Conservation (phyloP, 164 flowering plant genomes). For the Magnolia sinica region DNA sequence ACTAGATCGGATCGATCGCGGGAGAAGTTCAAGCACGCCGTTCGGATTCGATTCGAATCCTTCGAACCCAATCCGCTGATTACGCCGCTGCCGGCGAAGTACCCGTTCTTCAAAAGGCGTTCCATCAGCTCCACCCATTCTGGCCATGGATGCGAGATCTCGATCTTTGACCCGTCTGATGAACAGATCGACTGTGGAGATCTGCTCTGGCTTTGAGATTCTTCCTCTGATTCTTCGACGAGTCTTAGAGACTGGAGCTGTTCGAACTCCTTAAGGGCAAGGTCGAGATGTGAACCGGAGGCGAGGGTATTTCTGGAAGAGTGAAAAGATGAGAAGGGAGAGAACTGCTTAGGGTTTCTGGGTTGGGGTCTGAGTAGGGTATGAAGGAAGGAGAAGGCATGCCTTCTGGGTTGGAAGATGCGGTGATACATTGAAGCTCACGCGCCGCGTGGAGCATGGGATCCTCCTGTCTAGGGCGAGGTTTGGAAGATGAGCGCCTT, state of each 20-base stretch:
- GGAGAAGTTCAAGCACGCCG: constrained; percentile 73
- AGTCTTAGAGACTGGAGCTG: constrained; percentile 32
- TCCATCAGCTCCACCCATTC: constrained; percentile 81
- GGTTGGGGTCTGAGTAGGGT: constrained; percentile 5
- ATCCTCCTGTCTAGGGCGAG: too few species aligned
- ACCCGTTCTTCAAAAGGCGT: constrained; percentile 41
- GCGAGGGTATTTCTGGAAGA: constrained; percentile 14
- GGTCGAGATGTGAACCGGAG: constrained; percentile 25
- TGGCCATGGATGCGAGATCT: constrained; percentile 61
- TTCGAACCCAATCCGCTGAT: constrained; percentile 32
- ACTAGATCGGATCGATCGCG: constrained; percentile 54
- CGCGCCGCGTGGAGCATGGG: too few species aligned
- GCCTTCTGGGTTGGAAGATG: constrained; percentile 9
- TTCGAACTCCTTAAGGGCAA: constrained; percentile 27
- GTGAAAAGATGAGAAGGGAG: constrained; percentile 25
- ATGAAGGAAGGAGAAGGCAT: constrained; percentile 9
- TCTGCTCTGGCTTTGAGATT: background rate
- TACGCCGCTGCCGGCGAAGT: constrained; percentile 31
- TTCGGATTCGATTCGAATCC: constrained; percentile 57
- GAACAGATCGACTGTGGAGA: background rate
- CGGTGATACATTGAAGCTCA: constrained; percentile 20
- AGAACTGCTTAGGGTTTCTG: constrained; percentile 8
- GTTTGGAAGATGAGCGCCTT: too few species aligned
- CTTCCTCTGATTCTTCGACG: background rate
- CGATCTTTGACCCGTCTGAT: constrained; percentile 9